These are phyloP conservation scores for Cymbopogon flexuosus DNA, from an alignment of 202 grass and related monocot genomes.

Conservation along the genomic window DNA sequence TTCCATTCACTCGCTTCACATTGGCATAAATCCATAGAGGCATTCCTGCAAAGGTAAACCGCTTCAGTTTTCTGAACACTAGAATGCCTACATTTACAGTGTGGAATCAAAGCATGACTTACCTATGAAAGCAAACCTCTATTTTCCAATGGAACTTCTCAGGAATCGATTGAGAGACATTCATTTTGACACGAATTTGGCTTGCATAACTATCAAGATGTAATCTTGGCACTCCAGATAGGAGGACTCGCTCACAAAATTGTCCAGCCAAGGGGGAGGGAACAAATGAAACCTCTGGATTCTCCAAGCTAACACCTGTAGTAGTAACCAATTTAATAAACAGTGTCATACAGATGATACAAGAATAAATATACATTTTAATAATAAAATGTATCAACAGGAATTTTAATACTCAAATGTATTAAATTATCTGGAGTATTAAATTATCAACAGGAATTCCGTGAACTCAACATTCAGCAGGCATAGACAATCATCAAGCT, in stretches of 20 bases:
- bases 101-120: conserved; percentile 24
- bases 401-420: no score
- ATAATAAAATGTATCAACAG: no score
- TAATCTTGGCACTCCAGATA: conserved; percentile 64
- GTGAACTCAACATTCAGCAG: background rate
- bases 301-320: conserved; percentile 65
- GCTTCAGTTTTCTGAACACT: conserved; percentile 6
- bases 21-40: conserved; percentile 59
- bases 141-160: conserved; percentile 69
- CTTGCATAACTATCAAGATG: conserved; percentile 62
- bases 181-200: conserved; percentile 51
- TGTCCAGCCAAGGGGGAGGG: conserved; percentile 42
- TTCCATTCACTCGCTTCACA: conserved; percentile 73
- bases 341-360: background rate
- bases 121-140: conserved; percentile 82
- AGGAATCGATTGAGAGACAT: conserved; percentile 57
- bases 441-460: conserved; percentile 3
- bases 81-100: background rate
- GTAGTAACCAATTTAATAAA: conserved; percentile 16
- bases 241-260: conserved; percentile 57
- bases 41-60: conserved; percentile 56
- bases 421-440: no score
- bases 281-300: conserved; percentile 53
- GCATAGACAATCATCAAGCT: background rate
- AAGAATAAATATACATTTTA: background rate